Conservation (phyloP, 1,284 basidiomycete species). For the Pascua guehoae region DNA sequence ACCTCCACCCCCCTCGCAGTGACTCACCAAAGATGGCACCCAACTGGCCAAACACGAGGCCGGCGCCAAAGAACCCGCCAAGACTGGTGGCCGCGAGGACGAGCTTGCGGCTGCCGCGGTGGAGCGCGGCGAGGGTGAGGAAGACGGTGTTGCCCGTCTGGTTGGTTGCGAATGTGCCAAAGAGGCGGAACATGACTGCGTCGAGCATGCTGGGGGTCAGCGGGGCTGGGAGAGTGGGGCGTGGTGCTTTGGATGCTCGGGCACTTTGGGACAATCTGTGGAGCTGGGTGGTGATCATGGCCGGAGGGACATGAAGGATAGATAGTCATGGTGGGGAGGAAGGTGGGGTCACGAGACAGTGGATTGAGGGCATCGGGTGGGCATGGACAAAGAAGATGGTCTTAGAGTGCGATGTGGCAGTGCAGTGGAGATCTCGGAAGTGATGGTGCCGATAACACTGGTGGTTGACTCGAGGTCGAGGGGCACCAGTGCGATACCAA, state of each 20-base stretch:
- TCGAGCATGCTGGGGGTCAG: slow-evolving; percentile 15
- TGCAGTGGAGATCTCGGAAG: no score
- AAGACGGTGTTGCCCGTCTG: slow-evolving; percentile 22
- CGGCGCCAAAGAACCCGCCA: slow-evolving; percentile 19
- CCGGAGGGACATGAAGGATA: no score
- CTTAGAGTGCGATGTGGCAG: no score
- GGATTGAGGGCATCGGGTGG: no score
- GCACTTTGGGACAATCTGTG: neutral
- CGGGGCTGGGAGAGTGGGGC: neutral
- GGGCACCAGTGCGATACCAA: no score
- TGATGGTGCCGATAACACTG: no score
- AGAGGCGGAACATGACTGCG: slow-evolving; percentile 14
- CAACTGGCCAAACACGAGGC: slow-evolving; percentile 28
- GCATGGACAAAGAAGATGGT: no score
- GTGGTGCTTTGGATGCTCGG: neutral
- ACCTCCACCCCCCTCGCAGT: neutral
- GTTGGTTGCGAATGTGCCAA: slow-evolving; percentile 17
- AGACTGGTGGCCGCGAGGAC: slow-evolving; percentile 14
- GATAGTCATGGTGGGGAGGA: no score
- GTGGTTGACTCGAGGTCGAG: no score
- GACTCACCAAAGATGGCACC: slow-evolving; percentile 23
- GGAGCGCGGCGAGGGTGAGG: slow-evolving; percentile 12
- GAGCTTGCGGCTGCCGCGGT: slow-evolving; percentile 10
- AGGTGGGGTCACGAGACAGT: no score
- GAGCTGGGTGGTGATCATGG: neutral